These are phyloP conservation scores for Magnusiomyces paraingens DNA, from an alignment of 1,139 yeast species.

Conservation along the genomic window DNA sequence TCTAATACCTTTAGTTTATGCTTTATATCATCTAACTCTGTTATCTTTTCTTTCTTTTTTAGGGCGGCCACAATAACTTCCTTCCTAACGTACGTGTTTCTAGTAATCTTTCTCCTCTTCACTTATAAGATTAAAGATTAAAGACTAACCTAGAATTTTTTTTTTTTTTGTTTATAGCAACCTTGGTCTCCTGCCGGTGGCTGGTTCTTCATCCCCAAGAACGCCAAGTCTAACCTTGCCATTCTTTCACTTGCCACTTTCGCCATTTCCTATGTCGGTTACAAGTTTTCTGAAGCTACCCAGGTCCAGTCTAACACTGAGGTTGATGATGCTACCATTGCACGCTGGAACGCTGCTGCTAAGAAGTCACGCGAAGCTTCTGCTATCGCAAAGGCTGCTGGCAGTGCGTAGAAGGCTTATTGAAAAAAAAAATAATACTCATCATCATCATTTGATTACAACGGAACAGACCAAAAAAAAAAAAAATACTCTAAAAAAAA, in stretches of 20 bases:
- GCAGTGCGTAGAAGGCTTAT: slow-evolving; percentile 3
- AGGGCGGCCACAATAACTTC: slow-evolving; percentile 15
- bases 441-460: too few species aligned
- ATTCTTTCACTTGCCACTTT: slow-evolving; percentile 31
- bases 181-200: slow-evolving; percentile 40
- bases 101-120: too few species aligned
- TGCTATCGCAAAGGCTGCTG: slow-evolving; percentile 25
- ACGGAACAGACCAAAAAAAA: too few species aligned
- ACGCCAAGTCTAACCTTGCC: slow-evolving; percentile 36
- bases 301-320: slow-evolving; percentile 27
- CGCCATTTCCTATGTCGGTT: slow-evolving; percentile 28
- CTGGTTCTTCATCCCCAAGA: slow-evolving; percentile 40
- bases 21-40: too few species aligned
- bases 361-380: slow-evolving; percentile 31
- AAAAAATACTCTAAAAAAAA: too few species aligned
- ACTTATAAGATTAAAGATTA: too few species aligned
- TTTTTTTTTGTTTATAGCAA: slow-evolving; percentile 20
- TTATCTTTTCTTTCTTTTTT: background rate
- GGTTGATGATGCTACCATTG: slow-evolving; percentile 33
- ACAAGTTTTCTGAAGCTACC: slow-evolving; percentile 29
- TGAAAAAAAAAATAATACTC: background rate
- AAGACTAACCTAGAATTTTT: background rate
- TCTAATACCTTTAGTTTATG: too few species aligned
- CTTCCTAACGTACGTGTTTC: slow-evolving; percentile 11
- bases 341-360: slow-evolving; percentile 37